Base-by-base conservation (phyloP, 805 yeast species). In the Blastobotrys terrestris region DNA sequence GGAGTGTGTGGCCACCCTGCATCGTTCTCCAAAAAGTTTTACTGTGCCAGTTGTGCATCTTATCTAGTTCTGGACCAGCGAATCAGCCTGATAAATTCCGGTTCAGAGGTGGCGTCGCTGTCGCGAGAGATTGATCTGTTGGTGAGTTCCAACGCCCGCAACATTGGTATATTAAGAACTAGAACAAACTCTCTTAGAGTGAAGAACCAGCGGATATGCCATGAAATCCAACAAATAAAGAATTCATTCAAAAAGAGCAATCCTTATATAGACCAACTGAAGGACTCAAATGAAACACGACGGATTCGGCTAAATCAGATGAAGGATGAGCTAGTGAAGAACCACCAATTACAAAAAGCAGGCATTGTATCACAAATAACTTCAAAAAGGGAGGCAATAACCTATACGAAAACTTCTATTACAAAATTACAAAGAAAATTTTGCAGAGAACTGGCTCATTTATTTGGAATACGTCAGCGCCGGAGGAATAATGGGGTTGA, bases 401-500 rank as follows among this genome's bases (percentile, higher is more conserved):
- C 5, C n/a, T 16, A 14, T 5, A 13, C 22, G 7, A 26, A 22
- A 16, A 41, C 14, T 2, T 15, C 45, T 15, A 44, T 52, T 11
- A 20, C 26, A 16, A 21, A 31, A 14, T 40, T 45, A 16, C 50
- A 51, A 31, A 31, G 22, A 1, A 51, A 31, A 16, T 53, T 21
- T 5, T 42, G 53, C 44, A 26, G 46, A 13, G 60, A 58, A 16
- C 46, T 57, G 31, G 44, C 52, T 2, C 3, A 19, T 16, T 15
- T 58, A 16, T 58, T 58, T 47, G 55, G 48, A 56, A 58, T 42
- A 45, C 62, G 44, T 47, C 57, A 39, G 51, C n/a, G 47, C 47
- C 57, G 31, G 58, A 60, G 55, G 44, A 51, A 21, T 55, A 50
- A 15, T 60, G 56, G 35, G 18, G 21, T 45, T 52, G 68, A 66